Evolutionary conservation across 441 rosid species (phyloP).

Genomic region (Mallotus repandus): DNA sequence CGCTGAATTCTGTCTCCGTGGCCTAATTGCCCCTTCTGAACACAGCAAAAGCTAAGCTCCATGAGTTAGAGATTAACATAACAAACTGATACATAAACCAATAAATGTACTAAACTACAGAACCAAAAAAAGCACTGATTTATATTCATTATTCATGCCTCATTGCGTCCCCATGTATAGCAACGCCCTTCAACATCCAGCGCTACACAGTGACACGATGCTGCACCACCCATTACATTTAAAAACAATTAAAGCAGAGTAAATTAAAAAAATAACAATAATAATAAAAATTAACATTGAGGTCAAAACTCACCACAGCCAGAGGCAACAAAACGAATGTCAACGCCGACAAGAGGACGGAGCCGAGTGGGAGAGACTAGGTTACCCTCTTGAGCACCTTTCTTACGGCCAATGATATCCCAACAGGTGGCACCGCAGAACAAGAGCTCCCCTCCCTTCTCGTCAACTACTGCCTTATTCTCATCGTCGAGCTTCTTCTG

Average conservation of each 20-base stretch:
- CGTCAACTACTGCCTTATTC: constrained; percentile 44
- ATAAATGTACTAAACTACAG: background rate
- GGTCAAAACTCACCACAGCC: constrained; percentile 63
- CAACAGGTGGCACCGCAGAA: constrained; percentile 89
- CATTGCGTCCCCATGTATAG: constrained; percentile 98
- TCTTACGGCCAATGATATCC: constrained; percentile 68
- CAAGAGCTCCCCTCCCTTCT: constrained; percentile 83
- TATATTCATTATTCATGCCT: constrained; percentile 40
- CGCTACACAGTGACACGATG: constrained; percentile 95
- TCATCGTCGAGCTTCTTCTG: constrained; percentile 54
- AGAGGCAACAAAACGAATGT: constrained; percentile 77
- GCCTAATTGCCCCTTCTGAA: constrained; percentile 93
- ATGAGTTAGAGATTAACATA: too few species aligned
- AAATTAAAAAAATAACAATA: background rate
- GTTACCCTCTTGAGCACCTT: constrained; percentile 67
- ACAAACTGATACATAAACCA: too few species aligned
- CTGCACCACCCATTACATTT: constrained; percentile 36
- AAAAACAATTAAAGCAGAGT: background rate
- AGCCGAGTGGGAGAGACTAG: constrained; percentile 86
- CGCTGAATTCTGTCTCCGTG: constrained; percentile 93
- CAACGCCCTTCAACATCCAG: constrained; percentile 94
- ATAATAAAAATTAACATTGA: background rate
- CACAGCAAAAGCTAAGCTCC: constrained; percentile 20
- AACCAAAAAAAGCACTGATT: constrained; percentile 2
- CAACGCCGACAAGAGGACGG: constrained; percentile 78